These are phyloP conservation scores for Melanopsichium pennsylvanicum DNA, from an alignment of 1,284 basidiomycete species.

Conservation along the genomic window DNA sequence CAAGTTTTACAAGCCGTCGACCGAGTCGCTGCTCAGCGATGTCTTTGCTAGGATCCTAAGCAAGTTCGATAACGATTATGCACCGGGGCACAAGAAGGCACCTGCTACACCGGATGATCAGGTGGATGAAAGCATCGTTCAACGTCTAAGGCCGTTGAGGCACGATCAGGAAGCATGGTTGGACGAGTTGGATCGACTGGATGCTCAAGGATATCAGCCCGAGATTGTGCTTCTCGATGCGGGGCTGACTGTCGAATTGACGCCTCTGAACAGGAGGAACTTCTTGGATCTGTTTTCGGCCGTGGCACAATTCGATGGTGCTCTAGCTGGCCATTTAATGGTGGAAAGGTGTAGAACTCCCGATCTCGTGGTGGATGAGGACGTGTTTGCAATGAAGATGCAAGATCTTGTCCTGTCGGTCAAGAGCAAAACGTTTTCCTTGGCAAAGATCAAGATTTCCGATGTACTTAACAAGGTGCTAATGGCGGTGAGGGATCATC, in stretches of 20 bases:
- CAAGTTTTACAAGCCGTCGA: slow-evolving; percentile 84
- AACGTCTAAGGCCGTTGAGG: slow-evolving; percentile 73
- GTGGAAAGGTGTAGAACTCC: slow-evolving; percentile 92
- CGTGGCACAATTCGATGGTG: slow-evolving; percentile 95
- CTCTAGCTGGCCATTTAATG: slow-evolving; percentile 93
- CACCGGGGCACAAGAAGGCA: slow-evolving; percentile 44
- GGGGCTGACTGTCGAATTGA: slow-evolving; percentile 87
- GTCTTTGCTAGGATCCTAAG: slow-evolving; percentile 53
- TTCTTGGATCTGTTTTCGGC: slow-evolving; percentile 97
- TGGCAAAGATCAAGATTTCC: slow-evolving; percentile 93
- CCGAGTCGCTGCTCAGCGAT: slow-evolving; percentile 55
- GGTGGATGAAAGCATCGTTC: slow-evolving; percentile 71
- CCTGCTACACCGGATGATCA: slow-evolving; percentile 70
- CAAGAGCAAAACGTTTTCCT: slow-evolving; percentile 93
- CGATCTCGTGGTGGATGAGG: slow-evolving; percentile 86
- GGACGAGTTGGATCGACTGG: slow-evolving; percentile 74
- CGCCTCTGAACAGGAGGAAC: slow-evolving; percentile 81
- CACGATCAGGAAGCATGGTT: slow-evolving; percentile 75
- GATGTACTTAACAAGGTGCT: slow-evolving; percentile 90
- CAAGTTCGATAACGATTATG: slow-evolving; percentile 62
- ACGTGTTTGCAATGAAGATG: slow-evolving; percentile 96
- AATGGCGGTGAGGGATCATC: slow-evolving; percentile 85
- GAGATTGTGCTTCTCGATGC: slow-evolving; percentile 97
- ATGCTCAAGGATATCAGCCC: slow-evolving; percentile 81
- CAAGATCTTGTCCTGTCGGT: slow-evolving; percentile 92